Evolutionary conservation across 1,139 yeast genomes (phyloP).

Genomic region (Diutina sp.): DNA sequence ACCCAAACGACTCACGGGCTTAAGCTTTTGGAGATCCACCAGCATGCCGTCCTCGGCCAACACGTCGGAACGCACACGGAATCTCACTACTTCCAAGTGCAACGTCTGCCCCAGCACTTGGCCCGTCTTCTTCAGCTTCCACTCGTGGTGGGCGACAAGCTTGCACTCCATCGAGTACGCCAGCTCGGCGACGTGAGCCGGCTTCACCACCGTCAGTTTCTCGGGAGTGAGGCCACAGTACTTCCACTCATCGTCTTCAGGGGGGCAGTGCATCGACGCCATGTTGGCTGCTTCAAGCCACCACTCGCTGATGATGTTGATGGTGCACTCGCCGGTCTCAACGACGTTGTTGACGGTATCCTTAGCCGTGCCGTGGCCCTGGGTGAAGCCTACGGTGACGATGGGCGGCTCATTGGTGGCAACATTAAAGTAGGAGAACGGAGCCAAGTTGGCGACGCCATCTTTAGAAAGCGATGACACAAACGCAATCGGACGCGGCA

Average conservation of each 20-base stretch:
- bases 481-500: conserved; percentile 52
- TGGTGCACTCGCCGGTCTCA: conserved; percentile 42
- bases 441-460: conserved; percentile 41
- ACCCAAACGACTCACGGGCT: conserved; percentile 45
- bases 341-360: conserved; percentile 38
- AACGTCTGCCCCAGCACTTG: conserved; percentile 26
- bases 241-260: conserved; percentile 41
- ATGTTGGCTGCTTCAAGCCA: conserved; percentile 53
- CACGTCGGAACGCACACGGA: conserved; percentile 46
- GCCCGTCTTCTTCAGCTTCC: conserved; percentile 29
- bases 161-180: conserved; percentile 50
- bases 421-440: conserved; percentile 42
- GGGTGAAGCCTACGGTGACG: conserved; percentile 36
- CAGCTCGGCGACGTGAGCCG: conserved; percentile 48
- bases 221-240: conserved; percentile 40
- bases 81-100: conserved; percentile 42
- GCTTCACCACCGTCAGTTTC: conserved; percentile 30
- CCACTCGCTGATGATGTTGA: conserved; percentile 52
- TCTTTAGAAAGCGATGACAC: conserved; percentile 30
- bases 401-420: conserved; percentile 47
- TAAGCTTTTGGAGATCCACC: conserved; percentile 33
- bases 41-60: conserved; percentile 12
- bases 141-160: conserved; percentile 29
- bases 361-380: conserved; percentile 25
- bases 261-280: conserved; percentile 35